phyloP scores from a whole-genome alignment of 2,329 filamentous ascomycete genomes.

The Stachybotrys chlorohalonatus region DNA sequence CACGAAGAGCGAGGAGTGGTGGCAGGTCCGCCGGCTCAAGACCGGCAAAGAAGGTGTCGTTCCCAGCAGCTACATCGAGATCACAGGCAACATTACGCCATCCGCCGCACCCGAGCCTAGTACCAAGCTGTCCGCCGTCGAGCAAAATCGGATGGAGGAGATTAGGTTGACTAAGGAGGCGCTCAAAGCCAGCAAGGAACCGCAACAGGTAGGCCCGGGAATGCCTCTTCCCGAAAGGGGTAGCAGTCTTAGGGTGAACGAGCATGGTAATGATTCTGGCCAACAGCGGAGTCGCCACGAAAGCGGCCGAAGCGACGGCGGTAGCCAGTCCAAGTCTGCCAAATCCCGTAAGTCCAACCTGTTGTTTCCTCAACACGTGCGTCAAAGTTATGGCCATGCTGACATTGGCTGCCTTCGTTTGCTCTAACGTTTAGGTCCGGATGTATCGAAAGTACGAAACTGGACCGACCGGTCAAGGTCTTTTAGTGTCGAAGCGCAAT shows the following conservation, averaged over 20 bases:
- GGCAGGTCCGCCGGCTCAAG: constrained; percentile 84
- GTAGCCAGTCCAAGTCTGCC: constrained; percentile 38
- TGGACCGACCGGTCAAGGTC: constrained; percentile 95
- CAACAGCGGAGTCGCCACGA: constrained; percentile 67
- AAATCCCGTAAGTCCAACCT: constrained; percentile 59
- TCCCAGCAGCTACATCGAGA: constrained; percentile 90
- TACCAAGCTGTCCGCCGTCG: constrained; percentile 54
- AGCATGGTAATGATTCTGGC: constrained; percentile 56
- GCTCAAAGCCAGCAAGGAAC: constrained; percentile 51
- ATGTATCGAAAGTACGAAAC: constrained; percentile 71
- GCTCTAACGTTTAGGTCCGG: constrained; percentile 53
- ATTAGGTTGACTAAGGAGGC: constrained; percentile 75
- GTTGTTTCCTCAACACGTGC: constrained; percentile 4
- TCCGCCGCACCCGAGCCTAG: constrained; percentile 28
- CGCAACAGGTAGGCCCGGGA: constrained; percentile 62
- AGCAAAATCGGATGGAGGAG: constrained; percentile 73
- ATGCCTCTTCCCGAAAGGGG: constrained; percentile 67
- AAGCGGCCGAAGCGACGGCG: constrained; percentile 49
- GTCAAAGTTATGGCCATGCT: not conserved
- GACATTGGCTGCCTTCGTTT: not conserved
- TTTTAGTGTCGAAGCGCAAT: constrained; percentile 96
- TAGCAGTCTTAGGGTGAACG: constrained; percentile 64
- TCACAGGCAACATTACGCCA: constrained; percentile 58
- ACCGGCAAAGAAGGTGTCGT: constrained; percentile 95
- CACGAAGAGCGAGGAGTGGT: constrained; percentile 93